Evolutionary conservation across 805 yeast genomes (phyloP).

Genomic region (Teunomyces kruisii): DNA sequence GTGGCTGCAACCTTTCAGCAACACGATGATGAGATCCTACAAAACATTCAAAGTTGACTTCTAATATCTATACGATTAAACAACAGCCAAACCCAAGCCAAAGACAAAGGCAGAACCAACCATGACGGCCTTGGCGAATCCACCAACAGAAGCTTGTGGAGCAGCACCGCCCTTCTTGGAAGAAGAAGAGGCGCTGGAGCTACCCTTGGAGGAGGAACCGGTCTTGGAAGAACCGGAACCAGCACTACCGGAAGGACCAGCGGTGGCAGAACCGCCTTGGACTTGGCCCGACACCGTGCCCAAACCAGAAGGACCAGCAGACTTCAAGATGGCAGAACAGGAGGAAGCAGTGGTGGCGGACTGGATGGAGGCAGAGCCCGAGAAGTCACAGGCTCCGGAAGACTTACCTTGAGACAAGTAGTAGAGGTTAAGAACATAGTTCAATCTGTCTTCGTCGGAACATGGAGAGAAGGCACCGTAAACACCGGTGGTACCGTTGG

Average conservation of each 20-base stretch:
- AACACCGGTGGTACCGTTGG: constrained; percentile 38
- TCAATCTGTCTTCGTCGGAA: constrained; percentile 33
- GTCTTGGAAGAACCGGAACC: constrained; percentile 21
- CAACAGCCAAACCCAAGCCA: constrained; percentile 29
- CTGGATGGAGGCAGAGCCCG: constrained; percentile 41
- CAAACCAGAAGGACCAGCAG: constrained; percentile 72
- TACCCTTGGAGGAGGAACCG: constrained; percentile 9
- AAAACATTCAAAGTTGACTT: neutral
- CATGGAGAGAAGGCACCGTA: constrained; percentile 46
- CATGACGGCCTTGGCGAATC: constrained; percentile 18
- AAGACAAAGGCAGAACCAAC: constrained; percentile 23
- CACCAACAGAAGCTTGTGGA: constrained; percentile 13
- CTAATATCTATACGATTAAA: constrained; percentile 6
- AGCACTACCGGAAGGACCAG: constrained; percentile 27
- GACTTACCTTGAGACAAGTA: constrained; percentile 28
- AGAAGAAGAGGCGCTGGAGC: constrained; percentile 17
- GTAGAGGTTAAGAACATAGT: constrained; percentile 40
- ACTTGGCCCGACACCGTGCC: constrained; percentile 48
- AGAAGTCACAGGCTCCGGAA: constrained; percentile 36
- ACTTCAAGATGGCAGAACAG: constrained; percentile 56
- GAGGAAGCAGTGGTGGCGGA: constrained; percentile 50
- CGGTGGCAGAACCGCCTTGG: constrained; percentile 29
- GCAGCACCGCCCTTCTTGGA: constrained; percentile 20
- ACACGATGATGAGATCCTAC: no score
- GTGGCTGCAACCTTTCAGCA: no score